Conservation (phyloP, 1,284 basidiomycete species). For the Ceratobasidium theobromae region DNA sequence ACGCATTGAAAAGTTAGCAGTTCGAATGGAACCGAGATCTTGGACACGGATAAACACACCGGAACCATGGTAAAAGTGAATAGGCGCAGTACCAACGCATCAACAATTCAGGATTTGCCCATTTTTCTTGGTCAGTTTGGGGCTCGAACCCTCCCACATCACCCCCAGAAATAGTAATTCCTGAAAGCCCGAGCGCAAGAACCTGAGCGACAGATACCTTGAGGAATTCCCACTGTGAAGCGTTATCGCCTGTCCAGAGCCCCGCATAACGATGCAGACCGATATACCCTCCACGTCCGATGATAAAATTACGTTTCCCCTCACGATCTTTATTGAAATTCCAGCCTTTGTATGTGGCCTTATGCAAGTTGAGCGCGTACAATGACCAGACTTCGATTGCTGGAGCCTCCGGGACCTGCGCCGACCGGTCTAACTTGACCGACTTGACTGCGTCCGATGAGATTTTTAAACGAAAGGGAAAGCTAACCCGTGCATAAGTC, state of each 20-base stretch:
- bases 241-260: constrained; percentile 32
- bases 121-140: constrained; percentile 2
- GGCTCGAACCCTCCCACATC: constrained; percentile 31
- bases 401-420: background rate
- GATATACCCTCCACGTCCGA: constrained; percentile 26
- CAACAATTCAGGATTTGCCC: constrained; percentile 27
- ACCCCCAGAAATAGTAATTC: constrained; percentile 26
- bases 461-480: constrained; percentile 23
- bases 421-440: background rate
- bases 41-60: background rate
- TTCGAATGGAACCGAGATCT: background rate
- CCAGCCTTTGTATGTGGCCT: constrained; percentile 29
- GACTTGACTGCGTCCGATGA: constrained; percentile 12
- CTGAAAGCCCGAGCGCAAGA: constrained; percentile 29
- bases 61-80: constrained; percentile 28
- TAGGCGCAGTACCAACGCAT: constrained; percentile 34
- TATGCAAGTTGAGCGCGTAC: constrained; percentile 30
- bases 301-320: constrained; percentile 32
- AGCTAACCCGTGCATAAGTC: background rate
- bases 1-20: background rate
- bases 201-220: constrained; percentile 32
- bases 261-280: constrained; percentile 32
- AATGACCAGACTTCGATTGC: constrained; percentile 29
- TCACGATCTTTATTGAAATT: constrained; percentile 10
- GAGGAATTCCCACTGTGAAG: constrained; percentile 24